A percentile compares a stretch with the other conserved stretches of the same genome.
These are phyloP conservation scores for Flagelloscypha sp. DNA, from an alignment of 768 basidiomycete species.

Conservation along the genomic window DNA sequence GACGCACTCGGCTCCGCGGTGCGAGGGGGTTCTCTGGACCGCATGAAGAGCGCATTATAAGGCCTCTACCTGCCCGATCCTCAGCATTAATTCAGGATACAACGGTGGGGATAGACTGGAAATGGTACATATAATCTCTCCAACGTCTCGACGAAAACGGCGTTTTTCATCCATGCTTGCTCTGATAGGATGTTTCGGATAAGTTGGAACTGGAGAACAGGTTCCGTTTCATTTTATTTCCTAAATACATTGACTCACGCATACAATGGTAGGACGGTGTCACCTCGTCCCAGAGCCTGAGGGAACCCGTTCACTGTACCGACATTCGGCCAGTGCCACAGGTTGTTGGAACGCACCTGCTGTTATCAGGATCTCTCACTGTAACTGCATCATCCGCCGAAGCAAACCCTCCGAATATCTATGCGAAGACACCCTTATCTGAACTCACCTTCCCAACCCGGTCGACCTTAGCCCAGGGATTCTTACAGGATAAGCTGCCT, in stretches of 20 bases:
- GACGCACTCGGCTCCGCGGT: constrained; percentile 61
- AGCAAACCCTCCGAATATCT: constrained; percentile 26
- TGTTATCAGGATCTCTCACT: constrained; percentile 53
- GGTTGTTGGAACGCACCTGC: constrained; percentile 29
- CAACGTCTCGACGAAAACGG: no score
- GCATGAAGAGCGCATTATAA: constrained; percentile 50
- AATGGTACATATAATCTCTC: no score
- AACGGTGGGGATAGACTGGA: constrained; percentile 53
- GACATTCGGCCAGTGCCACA: constrained; percentile 5
- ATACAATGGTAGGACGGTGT: background rate
- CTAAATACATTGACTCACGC: constrained; percentile 20
- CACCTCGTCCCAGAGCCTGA: constrained; percentile 22
- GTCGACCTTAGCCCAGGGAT: no score
- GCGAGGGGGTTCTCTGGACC: constrained; percentile 51
- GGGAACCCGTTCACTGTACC: constrained; percentile 7
- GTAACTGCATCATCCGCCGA: constrained; percentile 46
- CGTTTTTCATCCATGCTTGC: no score
- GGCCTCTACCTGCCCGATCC: constrained; percentile 48
- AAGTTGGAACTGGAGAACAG: constrained; percentile 74
- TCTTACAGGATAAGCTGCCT: constrained; percentile 55
- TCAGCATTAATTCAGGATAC: no score
- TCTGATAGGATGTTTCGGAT: constrained; percentile 87
- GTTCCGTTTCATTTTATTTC: constrained; percentile 39
- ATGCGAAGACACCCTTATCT: constrained; percentile 30
- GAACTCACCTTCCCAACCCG: constrained; percentile 31